Base-by-base conservation (phyloP, 2,329 filamentous ascomycete genomes). In the Leptographium flavum region DNA sequence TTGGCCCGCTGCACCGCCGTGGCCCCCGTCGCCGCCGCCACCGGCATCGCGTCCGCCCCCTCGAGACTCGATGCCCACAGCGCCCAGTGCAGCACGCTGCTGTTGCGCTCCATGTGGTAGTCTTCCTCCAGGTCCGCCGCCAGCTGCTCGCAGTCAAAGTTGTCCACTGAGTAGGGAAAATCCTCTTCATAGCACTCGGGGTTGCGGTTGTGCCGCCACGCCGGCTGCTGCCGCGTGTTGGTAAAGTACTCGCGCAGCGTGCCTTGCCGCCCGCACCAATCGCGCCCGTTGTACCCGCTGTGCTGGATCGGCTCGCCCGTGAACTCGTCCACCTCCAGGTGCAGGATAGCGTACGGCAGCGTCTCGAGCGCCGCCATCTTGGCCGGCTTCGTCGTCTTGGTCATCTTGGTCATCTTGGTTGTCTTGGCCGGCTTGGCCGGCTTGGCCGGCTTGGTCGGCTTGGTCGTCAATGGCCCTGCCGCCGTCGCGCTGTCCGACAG, bases 121-220 rank as follows among this genome's bases (percentile, higher is more conserved):
- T 37, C 31, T 30, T 49, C 45, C 45, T 47, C 44, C 4, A 52
- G 39, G 13, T 49, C 40, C 3, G 15, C 19, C 7, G 48, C 39
- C 1, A 52, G 42, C 15, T n/a, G 22, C 17, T 49, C 39, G 31
- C 48, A 50, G 45, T 53, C 48, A 15, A 53, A 43, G 43, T 53
- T 53, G 44, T 52, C 47, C n/a, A 47, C 25, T 4, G 48, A 49
- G 31, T 23, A 44, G 6, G 51, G 51, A 11, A 46, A 52, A 28
- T 39, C 49, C 6, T 39, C 36, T 17, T 27, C 13, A 21, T 25
- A 50, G 3, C 15, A 8, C 3, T 17, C 8, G 11, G 39, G 23
- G 21, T 44, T 13, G 27, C 28, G 2, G 3, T 14, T 11, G 27
- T 39, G 31, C 15, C 39, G 19, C 50, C 50, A 52, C 13, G 15